Evolutionary conservation across 2,329 filamentous ascomycete genomes (phyloP), one percentile per base, ranked within the genome.

Genomic region (Aureobasidium sp.): DNA sequence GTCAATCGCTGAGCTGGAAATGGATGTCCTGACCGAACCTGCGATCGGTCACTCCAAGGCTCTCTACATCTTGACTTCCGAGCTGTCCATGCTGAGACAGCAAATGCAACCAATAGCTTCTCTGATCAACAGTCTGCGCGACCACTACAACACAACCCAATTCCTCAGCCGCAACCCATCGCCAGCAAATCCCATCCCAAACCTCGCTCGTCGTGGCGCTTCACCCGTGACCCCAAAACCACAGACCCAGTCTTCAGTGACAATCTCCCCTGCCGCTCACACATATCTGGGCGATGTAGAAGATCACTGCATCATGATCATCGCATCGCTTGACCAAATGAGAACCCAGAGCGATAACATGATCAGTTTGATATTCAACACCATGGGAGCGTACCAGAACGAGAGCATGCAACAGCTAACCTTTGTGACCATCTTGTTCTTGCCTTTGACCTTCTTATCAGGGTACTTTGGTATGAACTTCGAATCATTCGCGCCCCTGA

Each of bases 291-390:
- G 88, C 47, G 90, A 96, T 68, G 90, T 93, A 6, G 79, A 91
- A 56, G 89, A 95, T 69, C 90, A 96, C 71, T 87, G 86, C 62
- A 80, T 93, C 16, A 80, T 90, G 40, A 90, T 95, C 53, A 85
- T 85, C 0, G 85, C 90, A 59, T 80, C 80, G 1, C 79, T 95
- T 32, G 85, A 88, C 60, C 85, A 88, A 68, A 88, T 90, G 74
- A 83, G 88, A 59, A 79, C 83, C 55, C 82, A 85, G 16, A 74
- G 78, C 2, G 77, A 80, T 63, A 88, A 90, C 62, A 83, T 95
- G 71, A 94, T 94, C 60, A 85, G 88, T 59, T 75, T 96, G 27
- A 95, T 95, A 56, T 96, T 96, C 77, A 95, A 95, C 71, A 93
- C 87, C 21, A 90, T 95, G 58, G 83, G 87, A 40, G 86, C 89